A percentile compares a stretch with the other conserved stretches of the same genome.
These are phyloP conservation scores for Eucalyptus tenuipes DNA, from an alignment of 345 rosid species.

Conservation along the genomic window DNA sequence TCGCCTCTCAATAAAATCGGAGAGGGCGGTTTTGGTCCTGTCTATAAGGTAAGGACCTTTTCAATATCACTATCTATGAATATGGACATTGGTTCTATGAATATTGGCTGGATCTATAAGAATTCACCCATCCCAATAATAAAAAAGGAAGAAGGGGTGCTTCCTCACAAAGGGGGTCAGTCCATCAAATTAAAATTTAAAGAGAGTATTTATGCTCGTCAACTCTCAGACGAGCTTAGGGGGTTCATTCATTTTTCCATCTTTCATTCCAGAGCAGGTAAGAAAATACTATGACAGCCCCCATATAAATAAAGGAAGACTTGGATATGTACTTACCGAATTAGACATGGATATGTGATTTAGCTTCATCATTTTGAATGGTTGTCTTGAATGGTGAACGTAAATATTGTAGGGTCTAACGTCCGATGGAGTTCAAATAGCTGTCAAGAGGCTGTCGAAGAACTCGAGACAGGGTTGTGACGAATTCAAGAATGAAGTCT, in stretches of 20 bases:
- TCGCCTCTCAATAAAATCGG: slow-evolving; percentile 9
- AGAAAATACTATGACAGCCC: background rate
- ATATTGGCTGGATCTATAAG: background rate
- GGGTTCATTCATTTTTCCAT: background rate
- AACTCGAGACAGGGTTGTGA: slow-evolving; percentile 11
- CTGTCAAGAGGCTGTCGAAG: slow-evolving; percentile 11
- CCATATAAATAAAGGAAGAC: background rate
- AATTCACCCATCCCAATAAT: background rate
- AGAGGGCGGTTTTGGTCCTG: slow-evolving; percentile 33
- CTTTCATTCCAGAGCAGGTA: background rate
- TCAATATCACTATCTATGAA: background rate
- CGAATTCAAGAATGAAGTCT: slow-evolving; percentile 19
- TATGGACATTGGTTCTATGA: background rate
- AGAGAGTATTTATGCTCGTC: background rate
- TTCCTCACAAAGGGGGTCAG: background rate
- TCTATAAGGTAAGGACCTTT: slow-evolving; percentile 18
- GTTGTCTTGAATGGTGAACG: background rate
- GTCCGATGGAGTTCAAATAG: slow-evolving; percentile 4
- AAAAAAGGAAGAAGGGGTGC: background rate
- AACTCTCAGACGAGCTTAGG: background rate
- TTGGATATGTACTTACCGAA: background rate
- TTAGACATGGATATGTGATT: background rate
- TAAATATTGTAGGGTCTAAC: slow-evolving; percentile 1
- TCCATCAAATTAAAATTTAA: background rate
- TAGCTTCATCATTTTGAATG: background rate